Conservation (phyloP, 2,329 filamentous ascomycete genomes). For the Trichophyton schoenleinii region DNA sequence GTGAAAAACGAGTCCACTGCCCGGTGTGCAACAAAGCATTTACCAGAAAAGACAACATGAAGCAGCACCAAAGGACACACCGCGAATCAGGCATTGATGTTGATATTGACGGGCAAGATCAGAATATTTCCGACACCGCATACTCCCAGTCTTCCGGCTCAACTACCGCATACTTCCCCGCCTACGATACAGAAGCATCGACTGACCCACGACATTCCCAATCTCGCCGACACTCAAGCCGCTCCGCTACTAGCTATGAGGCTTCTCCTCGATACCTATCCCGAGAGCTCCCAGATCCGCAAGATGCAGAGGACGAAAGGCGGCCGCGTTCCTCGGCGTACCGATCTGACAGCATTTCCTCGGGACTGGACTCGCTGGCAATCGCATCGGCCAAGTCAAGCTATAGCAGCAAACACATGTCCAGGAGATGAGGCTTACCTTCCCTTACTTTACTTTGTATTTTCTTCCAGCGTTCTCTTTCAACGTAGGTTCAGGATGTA, state of each 20-base stretch:
- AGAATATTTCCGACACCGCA: neutral
- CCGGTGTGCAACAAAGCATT: conserved; percentile 57
- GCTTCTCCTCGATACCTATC: neutral
- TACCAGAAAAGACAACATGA: conserved; percentile 58
- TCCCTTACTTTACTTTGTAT: neutral
- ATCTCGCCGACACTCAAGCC: conserved; percentile 5
- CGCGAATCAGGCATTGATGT: conserved; percentile 25
- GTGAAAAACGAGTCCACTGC: conserved; percentile 55
- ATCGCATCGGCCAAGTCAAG: conserved; percentile 8
- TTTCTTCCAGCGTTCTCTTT: neutral
- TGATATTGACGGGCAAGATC: neutral
- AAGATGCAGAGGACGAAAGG: neutral
- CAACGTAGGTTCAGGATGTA: neutral
- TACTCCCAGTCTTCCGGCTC: neutral
- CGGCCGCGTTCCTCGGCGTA: neutral
- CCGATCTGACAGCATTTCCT: conserved; percentile 7
- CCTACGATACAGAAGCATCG: conserved; percentile 4
- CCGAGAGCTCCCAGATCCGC: neutral
- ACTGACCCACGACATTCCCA: neutral
- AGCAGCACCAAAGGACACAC: conserved; percentile 54
- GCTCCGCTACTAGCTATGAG: conserved; percentile 7
- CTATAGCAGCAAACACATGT: neutral
- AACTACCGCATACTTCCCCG: neutral
- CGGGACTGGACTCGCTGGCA: conserved; percentile 8
- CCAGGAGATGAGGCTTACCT: neutral